phyloP scores from a whole-genome alignment of 352 stramenopile species.

The Phytophthora megakarya region DNA sequence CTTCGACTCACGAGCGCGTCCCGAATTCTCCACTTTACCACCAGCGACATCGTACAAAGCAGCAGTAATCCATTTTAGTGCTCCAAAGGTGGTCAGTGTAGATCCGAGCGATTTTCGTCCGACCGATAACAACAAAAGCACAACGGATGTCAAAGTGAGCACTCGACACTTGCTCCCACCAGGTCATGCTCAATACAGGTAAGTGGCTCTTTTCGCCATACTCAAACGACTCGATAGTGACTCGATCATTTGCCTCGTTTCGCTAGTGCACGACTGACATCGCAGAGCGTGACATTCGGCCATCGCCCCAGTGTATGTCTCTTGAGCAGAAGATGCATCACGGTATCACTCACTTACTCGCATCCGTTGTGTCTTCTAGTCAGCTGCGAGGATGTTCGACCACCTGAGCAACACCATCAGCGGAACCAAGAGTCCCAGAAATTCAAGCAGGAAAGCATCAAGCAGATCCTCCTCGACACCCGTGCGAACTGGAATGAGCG shows the following conservation, averaged over 20 bases:
- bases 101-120: constrained; percentile 47
- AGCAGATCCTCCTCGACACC: constrained; percentile 27
- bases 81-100: constrained; percentile 57
- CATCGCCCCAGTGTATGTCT: constrained; percentile 63
- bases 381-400: constrained; percentile 74
- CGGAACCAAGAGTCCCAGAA: constrained; percentile 25
- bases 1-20: constrained; percentile 47
- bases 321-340: constrained; percentile 16
- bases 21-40: constrained; percentile 53
- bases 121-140: constrained; percentile 2
- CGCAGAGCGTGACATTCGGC: constrained; percentile 67
- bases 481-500: constrained; percentile 69
- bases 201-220: constrained; percentile 3
- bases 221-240: constrained; percentile 24
- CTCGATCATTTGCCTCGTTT: constrained; percentile 14
- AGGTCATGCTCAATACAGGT: constrained; percentile 53
- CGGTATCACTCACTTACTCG: constrained; percentile 14
- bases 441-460: constrained; percentile 23
- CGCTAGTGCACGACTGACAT: constrained; percentile 40
- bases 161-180: constrained; percentile 27
- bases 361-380: constrained; percentile 39
- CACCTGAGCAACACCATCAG: constrained; percentile 50
- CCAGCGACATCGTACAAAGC: constrained; percentile 51
- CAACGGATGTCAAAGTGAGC: constrained; percentile 17
- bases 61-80: constrained; percentile 41